Base-by-base conservation (phyloP, 2,329 filamentous ascomycete species). In the Sarocladiaceae sp. region DNA sequence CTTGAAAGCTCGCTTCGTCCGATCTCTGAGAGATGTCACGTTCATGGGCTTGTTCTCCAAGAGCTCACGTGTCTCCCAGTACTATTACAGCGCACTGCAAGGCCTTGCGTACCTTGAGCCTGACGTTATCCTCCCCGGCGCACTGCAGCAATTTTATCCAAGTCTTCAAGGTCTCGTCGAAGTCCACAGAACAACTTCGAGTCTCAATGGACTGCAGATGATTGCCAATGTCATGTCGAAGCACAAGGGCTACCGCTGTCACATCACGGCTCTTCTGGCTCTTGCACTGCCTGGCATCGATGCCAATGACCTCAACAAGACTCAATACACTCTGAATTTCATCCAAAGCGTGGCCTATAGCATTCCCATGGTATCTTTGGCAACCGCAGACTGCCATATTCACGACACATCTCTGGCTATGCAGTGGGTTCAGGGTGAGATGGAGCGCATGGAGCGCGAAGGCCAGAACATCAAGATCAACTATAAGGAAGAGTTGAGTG, bases 1-100 rank as follows among this genome's bases (percentile, higher is more conserved):
- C n/a, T 63, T 98, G 52, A 95, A 90, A 69, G 80, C 75, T 57
- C 83, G 93, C 35, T 97, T 98, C 59, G 93, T 98, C 23, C 68
- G 90, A 29, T 87, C 88, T 50, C 69, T 98, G 50, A 83, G 84
- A 51, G 93, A 98, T 52, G 91, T 96, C 39, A 88, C 89, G 4
- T 98, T 96, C 63, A 96, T 98, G 90, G 93, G 93, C 21, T 84
- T 98, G 41, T 98, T 96, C 62, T 87, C 90, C 44, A 98, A 98
- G 73, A 95, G 90, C 62, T 83, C 82, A 46, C 90, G 89, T 41
- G 84, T 93, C 3, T 89, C 95, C 59, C 90, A 85, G 62, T 95
- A 90, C 69, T 95, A 91, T 51, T 80, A 96, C 51, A 89, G 86
- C 41, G 88, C 91, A 1, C 72, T 98, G 41, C 91, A 97, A 61